Conservation (phyloP, 2,329 filamentous ascomycete genomes). For the Aspergillus intermedius region DNA sequence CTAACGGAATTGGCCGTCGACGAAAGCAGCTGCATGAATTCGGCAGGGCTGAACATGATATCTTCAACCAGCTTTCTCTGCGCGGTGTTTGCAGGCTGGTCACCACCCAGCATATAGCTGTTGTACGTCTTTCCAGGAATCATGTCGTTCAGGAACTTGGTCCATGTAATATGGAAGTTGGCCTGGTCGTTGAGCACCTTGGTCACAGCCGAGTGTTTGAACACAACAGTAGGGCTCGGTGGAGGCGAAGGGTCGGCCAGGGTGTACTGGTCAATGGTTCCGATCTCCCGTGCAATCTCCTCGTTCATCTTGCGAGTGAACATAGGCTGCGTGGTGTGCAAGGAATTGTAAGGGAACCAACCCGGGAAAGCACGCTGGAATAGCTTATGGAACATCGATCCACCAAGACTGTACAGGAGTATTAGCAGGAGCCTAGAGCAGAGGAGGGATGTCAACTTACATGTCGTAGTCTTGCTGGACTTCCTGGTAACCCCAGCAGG, state of each 20-base stretch:
- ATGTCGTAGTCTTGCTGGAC: constrained; percentile 24
- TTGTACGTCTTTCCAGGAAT: constrained; percentile 12
- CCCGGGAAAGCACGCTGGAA: constrained; percentile 24
- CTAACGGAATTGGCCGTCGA: constrained; percentile 9
- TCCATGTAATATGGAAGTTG: constrained; percentile 18
- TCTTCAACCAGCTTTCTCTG: constrained; percentile 15
- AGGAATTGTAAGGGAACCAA: constrained; percentile 21
- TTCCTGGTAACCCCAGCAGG: constrained; percentile 36
- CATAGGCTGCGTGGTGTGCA: constrained; percentile 23
- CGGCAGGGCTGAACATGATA: constrained; percentile 12
- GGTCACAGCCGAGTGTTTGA: constrained; percentile 12
- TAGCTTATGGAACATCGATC: constrained; percentile 25
- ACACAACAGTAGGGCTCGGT: constrained; percentile 11
- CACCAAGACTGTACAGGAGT: constrained; percentile 10
- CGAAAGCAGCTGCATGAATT: constrained; percentile 14
- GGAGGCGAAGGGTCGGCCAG: constrained; percentile 14
- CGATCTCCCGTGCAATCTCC: constrained; percentile 17
- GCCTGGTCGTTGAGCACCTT: constrained; percentile 16
- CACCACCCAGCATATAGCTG: constrained; percentile 16
- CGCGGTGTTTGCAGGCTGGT: constrained; percentile 8
- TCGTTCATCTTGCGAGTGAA: constrained; percentile 20
- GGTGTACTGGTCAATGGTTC: constrained; percentile 13
- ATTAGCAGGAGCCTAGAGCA: neutral
- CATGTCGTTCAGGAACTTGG: constrained; percentile 13
- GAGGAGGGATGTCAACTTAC: constrained; percentile 1